Conservation (phyloP, 345 rosid genomes). For the Carallia pectinifolia region DNA sequence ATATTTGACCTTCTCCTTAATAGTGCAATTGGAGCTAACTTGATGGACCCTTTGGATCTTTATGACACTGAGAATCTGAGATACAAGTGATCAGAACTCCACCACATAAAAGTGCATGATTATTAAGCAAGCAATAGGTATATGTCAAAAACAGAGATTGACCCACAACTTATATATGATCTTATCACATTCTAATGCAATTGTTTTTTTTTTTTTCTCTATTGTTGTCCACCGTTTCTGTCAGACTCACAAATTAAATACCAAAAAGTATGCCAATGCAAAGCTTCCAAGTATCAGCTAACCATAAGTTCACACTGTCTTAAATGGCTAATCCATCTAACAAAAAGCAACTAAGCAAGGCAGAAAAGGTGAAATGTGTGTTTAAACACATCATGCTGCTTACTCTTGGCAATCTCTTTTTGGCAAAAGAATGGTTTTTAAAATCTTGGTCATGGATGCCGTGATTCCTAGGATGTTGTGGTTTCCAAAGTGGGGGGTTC, state of each 20-base stretch:
- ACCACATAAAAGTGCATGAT: not conserved
- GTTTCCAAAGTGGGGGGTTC: slow-evolving; percentile 20
- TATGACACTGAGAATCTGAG: not conserved
- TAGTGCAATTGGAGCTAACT: not conserved
- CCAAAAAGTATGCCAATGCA: not conserved
- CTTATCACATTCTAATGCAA: not conserved
- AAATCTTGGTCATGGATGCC: slow-evolving; percentile 4
- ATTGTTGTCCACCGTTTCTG: not conserved
- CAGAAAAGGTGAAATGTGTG: not conserved
- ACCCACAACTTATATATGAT: not conserved
- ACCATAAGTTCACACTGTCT: not conserved
- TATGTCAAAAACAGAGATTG: not conserved
- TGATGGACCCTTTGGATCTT: not conserved
- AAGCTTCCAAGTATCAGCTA: not conserved
- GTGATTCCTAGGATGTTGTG: slow-evolving; percentile 7
- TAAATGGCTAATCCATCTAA: not conserved
- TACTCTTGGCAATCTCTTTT: not conserved
- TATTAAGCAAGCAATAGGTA: not conserved
- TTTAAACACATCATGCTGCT: not conserved
- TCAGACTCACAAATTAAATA: not conserved
- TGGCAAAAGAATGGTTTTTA: not conserved
- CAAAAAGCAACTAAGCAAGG: not conserved
- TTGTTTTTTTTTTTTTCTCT: not conserved
- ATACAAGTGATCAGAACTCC: not conserved
- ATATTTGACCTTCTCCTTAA: not conserved